Base-by-base conservation (phyloP, 2,329 filamentous ascomycete species). In the Ascochyta koolunga region DNA sequence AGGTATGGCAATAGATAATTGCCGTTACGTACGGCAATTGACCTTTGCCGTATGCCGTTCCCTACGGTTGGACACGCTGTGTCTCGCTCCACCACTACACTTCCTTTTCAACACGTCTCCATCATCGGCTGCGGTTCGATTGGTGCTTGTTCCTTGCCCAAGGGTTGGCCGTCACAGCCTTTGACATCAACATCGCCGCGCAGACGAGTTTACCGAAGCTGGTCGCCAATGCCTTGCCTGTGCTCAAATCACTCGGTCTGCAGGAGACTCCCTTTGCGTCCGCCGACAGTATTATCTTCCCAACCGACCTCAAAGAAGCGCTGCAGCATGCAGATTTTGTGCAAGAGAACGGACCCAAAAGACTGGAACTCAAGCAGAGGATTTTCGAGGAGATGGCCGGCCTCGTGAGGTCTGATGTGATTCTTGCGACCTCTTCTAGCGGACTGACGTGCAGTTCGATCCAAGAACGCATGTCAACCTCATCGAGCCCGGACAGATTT, bases 291-390 rank as follows among this genome's bases (percentile, higher is more conserved):
- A 58, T 64, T 33, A 24, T 33, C 24, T 64, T 62, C 56, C 59
- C 44, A 21, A 49, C 44, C 19, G 15, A 44, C 18, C 15, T 54
- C 7, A 15, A 58, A 4, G 60, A 57, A 13, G 54, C 57, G 1
- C 39, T 65, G 15, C 42, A 55, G 18, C 52, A 56, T 24, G 50
- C 8, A 2, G 71, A 77, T 49, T 73, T 75, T 31, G 64, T 77
- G 4, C 72, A 76, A 51, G 74, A 77, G 40, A 78, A 78, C 52
- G 76, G 72, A 1, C 76, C 77, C 0, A 78, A 80, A 39, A 62
- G 69, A 13, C 50, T 76, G 0, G 71, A 76, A 1, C 69, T 78
- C 55, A 80, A 79, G 56, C 68, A 66, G 16, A 61, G 65, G 7
- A 61, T 79, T 1, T 70, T 79, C 44, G 64, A 58, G 29, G 59